Base-by-base conservation (phyloP, 208 protist genomes). In the Leishmania lainsoni region DNA sequence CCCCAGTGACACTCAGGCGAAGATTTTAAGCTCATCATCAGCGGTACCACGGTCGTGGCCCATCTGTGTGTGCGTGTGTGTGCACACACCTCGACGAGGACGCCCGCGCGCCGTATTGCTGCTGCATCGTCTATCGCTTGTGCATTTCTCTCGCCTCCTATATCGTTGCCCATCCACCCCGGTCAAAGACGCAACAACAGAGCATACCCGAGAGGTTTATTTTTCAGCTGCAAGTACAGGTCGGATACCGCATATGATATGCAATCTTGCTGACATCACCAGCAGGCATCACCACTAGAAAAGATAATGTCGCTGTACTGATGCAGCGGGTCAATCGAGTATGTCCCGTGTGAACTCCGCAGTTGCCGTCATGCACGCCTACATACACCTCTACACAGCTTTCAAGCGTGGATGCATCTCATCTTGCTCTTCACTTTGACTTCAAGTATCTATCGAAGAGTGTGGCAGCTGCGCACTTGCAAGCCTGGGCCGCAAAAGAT, bases 1-100 rank as follows among this genome's bases (percentile, higher is more conserved):
- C 26, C 83, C 85, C 83, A 85, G 83, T 81, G 81, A 86, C 81
- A 86, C 80, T 86, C 78, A 82, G 85, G 84, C 69, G 81, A 66
- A 76, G 35, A 48, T 61, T 81, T 77, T 51, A 81, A 80, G 56
- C 45, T 80, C 29, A n/a, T 86, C 78, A 79, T 84, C 82, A 89
- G 48, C 56, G 58, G 58, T 29, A 63, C 26, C 8, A 63, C 58
- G 26, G 26, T 14, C 26, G 58, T 63, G 9, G 5, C n/a, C 26
- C 26, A 63, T 63, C 58, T 63, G 26, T 63, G 26, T 0, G 26
- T 63, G 58, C 16, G 42, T 45, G 42, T 45, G 6, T 32, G 26
- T 63, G 10, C 26, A 26, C 26, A 32, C 26, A 5, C 58, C 9
- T 29, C 26, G 58, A 63, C 58, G 58, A 63, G 8, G 22, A 63